Evolutionary conservation across 1,284 basidiomycete species (phyloP).

Genomic region (Chalciporus sp.): DNA sequence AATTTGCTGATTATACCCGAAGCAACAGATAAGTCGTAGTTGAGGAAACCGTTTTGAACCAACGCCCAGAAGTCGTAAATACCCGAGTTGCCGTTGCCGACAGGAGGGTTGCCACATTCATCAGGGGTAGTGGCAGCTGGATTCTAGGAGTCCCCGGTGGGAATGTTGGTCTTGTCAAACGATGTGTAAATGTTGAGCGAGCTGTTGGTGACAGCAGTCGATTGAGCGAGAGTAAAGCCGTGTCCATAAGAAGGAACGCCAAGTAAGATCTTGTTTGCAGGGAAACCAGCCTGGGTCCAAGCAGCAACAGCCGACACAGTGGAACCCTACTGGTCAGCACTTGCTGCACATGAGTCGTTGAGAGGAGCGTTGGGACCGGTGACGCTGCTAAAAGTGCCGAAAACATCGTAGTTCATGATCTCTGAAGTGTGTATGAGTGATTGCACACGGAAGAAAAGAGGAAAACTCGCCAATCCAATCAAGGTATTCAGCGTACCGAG

Average conservation of each 20-base stretch:
- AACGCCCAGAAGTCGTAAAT: conserved; percentile 64
- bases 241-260: conserved; percentile 82
- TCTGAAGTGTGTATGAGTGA: conserved; percentile 30
- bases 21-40: conserved; percentile 49
- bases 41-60: conserved; percentile 55
- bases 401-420: conserved; percentile 91
- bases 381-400: conserved; percentile 52
- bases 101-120: conserved; percentile 50
- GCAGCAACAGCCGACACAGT: conserved; percentile 71
- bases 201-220: conserved; percentile 42
- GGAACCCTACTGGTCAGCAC: conserved; percentile 68
- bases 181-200: conserved; percentile 49
- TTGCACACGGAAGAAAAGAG: conserved; percentile 17
- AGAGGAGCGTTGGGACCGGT: conserved; percentile 86
- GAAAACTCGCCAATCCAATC: conserved; percentile 62
- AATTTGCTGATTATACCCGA: conserved; percentile 53
- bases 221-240: conserved; percentile 44
- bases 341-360: conserved; percentile 70
- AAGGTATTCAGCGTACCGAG: conserved; percentile 67
- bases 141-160: conserved; percentile 60
- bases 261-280: conserved; percentile 75
- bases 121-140: conserved; percentile 46
- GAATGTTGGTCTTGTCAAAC: conserved; percentile 47
- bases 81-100: conserved; percentile 39
- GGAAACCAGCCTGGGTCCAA: conserved; percentile 82